phyloP scores from a whole-genome alignment of 2,329 filamentous ascomycete species.

The Fusarium sp. region DNA sequence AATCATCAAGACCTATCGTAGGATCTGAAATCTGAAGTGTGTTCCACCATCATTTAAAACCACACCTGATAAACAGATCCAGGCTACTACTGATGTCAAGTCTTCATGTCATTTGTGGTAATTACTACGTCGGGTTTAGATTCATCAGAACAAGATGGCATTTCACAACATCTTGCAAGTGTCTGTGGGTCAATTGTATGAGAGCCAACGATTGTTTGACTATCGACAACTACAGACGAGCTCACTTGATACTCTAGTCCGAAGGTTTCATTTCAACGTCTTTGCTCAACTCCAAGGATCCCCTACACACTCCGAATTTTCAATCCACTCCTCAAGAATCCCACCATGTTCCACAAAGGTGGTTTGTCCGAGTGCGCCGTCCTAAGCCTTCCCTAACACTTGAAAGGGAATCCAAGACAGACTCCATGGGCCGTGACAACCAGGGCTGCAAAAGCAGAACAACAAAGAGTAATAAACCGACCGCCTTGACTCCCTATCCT shows the following conservation, averaged over 20 bases:
- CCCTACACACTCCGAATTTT: constrained; percentile 45
- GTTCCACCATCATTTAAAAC: background rate
- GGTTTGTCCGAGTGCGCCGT: constrained; percentile 39
- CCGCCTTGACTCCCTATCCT: constrained; percentile 53
- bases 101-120: background rate
- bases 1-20: background rate
- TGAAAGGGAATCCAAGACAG: constrained; percentile 48
- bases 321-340: constrained; percentile 32
- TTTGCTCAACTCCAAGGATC: constrained; percentile 38
- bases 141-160: background rate
- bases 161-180: constrained; percentile 2
- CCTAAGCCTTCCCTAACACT: constrained; percentile 47
- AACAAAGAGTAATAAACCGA: constrained; percentile 37
- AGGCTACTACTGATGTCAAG: background rate
- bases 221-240: constrained; percentile 38
- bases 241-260: constrained; percentile 49
- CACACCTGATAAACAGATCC: background rate
- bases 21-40: background rate
- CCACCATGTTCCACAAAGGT: constrained; percentile 32
- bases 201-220: constrained; percentile 33
- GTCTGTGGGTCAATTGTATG: background rate
- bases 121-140: no score
- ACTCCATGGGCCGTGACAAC: constrained; percentile 34
- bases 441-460: constrained; percentile 39
- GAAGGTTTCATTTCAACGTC: constrained; percentile 32